phyloP scores from a whole-genome alignment of 23 red algal species.

The Agarophyton chilense region DNA sequence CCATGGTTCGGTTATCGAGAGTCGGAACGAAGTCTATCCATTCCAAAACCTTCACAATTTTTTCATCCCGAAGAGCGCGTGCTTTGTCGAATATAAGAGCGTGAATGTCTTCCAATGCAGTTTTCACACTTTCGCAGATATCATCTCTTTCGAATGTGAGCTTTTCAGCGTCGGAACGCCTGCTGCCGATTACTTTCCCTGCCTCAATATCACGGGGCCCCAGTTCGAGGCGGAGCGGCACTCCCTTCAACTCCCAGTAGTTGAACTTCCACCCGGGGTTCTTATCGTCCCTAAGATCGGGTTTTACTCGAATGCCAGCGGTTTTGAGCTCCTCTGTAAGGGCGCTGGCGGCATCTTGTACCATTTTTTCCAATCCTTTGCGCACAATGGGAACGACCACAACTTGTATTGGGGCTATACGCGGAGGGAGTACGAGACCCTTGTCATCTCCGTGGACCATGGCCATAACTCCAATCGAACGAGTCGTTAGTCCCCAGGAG shows the following conservation, averaged over 20 bases:
- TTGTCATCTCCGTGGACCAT: slow-evolving; percentile 97
- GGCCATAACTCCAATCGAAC: slow-evolving; percentile 93
- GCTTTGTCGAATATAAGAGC: slow-evolving; percentile 44
- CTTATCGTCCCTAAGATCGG: slow-evolving; percentile 85
- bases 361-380: slow-evolving; percentile 64
- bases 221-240: slow-evolving; percentile 90
- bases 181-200: slow-evolving; percentile 37
- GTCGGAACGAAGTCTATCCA: slow-evolving; percentile 89
- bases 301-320: slow-evolving; percentile 76
- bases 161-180: slow-evolving; percentile 77
- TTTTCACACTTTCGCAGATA: slow-evolving; percentile 30
- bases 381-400: slow-evolving; percentile 90
- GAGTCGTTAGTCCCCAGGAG: slow-evolving; percentile 96
- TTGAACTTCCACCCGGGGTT: slow-evolving; percentile 99
- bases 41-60: slow-evolving; percentile 28
- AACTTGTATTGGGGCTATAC: slow-evolving; percentile 91
- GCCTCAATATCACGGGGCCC: slow-evolving; percentile 90
- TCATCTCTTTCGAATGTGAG: slow-evolving; percentile 25
- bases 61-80: slow-evolving; percentile 31
- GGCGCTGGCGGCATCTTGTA: slow-evolving; percentile 32
- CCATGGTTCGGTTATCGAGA: slow-evolving; percentile 72
- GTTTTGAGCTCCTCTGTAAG: slow-evolving; percentile 61
- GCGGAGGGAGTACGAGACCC: slow-evolving; percentile 92
- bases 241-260: slow-evolving; percentile 96
- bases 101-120: slow-evolving; percentile 51